phyloP scores from a whole-genome alignment of 2,329 filamentous ascomycete genomes.

The Mollisiaceae sp. region DNA sequence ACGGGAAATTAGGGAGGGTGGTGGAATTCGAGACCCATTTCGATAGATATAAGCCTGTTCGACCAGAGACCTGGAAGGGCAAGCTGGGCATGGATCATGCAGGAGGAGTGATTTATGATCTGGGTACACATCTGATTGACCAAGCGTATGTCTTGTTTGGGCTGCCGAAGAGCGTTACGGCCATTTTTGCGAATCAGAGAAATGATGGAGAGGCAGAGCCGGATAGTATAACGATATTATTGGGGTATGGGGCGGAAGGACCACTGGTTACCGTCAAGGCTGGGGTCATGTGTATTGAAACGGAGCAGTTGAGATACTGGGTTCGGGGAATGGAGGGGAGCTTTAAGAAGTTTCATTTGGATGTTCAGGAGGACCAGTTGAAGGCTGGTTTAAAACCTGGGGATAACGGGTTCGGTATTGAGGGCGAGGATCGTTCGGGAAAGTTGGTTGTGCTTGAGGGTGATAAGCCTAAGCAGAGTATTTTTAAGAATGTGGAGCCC shows the following conservation, averaged over 20 bases:
- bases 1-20: slow-evolving; percentile 69
- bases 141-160: slow-evolving; percentile 76
- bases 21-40: slow-evolving; percentile 83
- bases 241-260: slow-evolving; percentile 65
- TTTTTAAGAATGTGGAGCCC: slow-evolving; percentile 64
- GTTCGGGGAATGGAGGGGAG: slow-evolving; percentile 74
- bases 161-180: slow-evolving; percentile 69
- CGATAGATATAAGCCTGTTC: slow-evolving; percentile 70
- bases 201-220: slow-evolving; percentile 55
- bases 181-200: slow-evolving; percentile 70
- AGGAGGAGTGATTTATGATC: slow-evolving; percentile 72
- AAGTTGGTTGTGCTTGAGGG: slow-evolving; percentile 60
- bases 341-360: slow-evolving; percentile 74
- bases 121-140: slow-evolving; percentile 78
- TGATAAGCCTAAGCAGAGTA: slow-evolving; percentile 54
- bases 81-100: slow-evolving; percentile 62
- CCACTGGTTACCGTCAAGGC: slow-evolving; percentile 73
- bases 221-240: slow-evolving; percentile 65
- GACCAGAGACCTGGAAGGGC: slow-evolving; percentile 70
- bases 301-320: slow-evolving; percentile 76
- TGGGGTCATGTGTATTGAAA: slow-evolving; percentile 70
- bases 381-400: slow-evolving; percentile 65
- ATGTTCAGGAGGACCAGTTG: slow-evolving; percentile 78
- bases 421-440: slow-evolving; percentile 62
- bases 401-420: slow-evolving; percentile 68